Evolutionary conservation across 2,329 filamentous ascomycete genomes (phyloP).

Genomic region (Xylariaceae sp.): DNA sequence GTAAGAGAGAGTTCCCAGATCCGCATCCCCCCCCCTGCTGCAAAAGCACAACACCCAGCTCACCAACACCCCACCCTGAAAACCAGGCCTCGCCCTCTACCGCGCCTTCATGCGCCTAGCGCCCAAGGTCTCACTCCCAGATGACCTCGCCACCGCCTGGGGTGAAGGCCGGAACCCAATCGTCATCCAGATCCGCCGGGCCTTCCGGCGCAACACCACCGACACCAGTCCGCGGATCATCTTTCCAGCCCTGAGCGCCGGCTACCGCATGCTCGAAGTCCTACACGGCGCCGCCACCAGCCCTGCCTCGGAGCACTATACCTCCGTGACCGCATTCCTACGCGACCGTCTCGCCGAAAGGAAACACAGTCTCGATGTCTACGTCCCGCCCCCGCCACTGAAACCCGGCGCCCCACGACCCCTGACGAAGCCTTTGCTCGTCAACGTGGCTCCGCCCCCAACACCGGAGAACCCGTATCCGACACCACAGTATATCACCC

Average conservation of each 20-base stretch:
- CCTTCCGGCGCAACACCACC: slow-evolving; percentile 55
- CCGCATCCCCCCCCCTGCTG: neutral
- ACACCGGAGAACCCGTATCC: slow-evolving; percentile 35
- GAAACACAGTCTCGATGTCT: slow-evolving; percentile 15
- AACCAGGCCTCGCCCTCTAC: slow-evolving; percentile 62
- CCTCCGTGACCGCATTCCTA: slow-evolving; percentile 39
- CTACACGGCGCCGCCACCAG: slow-evolving; percentile 19
- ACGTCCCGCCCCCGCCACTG: neutral
- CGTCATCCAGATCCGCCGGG: slow-evolving; percentile 52
- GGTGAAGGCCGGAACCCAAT: slow-evolving; percentile 40
- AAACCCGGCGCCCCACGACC: slow-evolving; percentile 19
- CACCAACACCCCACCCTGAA: neutral
- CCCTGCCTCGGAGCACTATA: slow-evolving; percentile 31
- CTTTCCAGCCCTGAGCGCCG: slow-evolving; percentile 56
- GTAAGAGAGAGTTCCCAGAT: slow-evolving; percentile 25
- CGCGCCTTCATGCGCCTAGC: slow-evolving; percentile 60
- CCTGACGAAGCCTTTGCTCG: slow-evolving; percentile 30
- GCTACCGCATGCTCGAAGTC: slow-evolving; percentile 44
- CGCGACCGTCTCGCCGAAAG: slow-evolving; percentile 33
- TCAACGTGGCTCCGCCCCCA: slow-evolving; percentile 24
- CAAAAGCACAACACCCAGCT: neutral
- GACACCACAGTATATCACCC: slow-evolving; percentile 40
- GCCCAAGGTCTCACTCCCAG: slow-evolving; percentile 46
- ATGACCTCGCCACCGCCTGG: slow-evolving; percentile 36
- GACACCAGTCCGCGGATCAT: slow-evolving; percentile 56